Conservation (phyloP, 495 filamentous ascomycete genomes). For the Tuber aestivum region DNA sequence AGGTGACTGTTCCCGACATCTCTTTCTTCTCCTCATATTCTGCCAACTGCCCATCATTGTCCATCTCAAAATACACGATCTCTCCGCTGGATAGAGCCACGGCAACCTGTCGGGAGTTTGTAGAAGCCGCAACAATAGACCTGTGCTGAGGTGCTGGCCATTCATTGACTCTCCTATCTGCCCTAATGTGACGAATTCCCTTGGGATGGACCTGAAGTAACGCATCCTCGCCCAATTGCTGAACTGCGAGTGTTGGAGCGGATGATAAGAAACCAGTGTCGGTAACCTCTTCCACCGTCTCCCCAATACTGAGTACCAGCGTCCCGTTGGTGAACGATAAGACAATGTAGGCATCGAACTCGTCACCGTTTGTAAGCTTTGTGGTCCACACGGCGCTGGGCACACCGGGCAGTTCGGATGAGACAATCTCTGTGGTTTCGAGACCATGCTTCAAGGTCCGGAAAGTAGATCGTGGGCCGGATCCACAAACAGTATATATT, state of each 20-base stretch:
- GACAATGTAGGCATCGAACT: conserved; percentile 76
- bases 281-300: conserved; percentile 90
- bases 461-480: conserved; percentile 81
- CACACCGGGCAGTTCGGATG: conserved; percentile 77
- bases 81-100: conserved; percentile 91
- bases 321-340: conserved; percentile 66
- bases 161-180: conserved; percentile 77
- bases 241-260: conserved; percentile 82
- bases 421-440: conserved; percentile 87
- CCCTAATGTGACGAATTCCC: conserved; percentile 82
- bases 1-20: conserved; percentile 94
- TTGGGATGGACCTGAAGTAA: conserved; percentile 91
- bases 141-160: conserved; percentile 91
- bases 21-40: conserved; percentile 94
- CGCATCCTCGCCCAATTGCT: conserved; percentile 88
- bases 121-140: conserved; percentile 89
- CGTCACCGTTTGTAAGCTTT: conserved; percentile 72
- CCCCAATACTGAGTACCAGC: conserved; percentile 85
- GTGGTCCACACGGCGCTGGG: conserved; percentile 93
- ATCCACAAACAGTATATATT: conserved; percentile 86
- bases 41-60: conserved; percentile 77
- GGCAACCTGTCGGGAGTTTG: conserved; percentile 88
- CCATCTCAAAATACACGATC: conserved; percentile 97
- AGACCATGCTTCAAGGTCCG: conserved; percentile 86
- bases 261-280: conserved; percentile 85